Evolutionary conservation across 208 protist species (phyloP).

Genomic region (Trichomonas vaginalis): DNA sequence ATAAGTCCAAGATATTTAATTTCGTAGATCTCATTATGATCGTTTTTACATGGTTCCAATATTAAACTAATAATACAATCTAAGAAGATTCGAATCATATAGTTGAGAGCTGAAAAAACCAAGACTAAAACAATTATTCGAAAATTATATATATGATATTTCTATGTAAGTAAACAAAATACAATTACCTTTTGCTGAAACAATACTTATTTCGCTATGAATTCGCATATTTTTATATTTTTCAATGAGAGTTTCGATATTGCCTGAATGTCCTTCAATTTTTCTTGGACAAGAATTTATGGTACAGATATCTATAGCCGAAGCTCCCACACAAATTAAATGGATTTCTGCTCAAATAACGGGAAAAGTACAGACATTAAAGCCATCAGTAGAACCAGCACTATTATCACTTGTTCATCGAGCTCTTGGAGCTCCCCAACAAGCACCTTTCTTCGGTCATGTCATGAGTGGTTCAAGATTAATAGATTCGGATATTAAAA

Average conservation of each 20-base stretch:
- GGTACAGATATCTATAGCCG: neutral
- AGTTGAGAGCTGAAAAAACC: too few relatives aligned
- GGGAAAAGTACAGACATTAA: neutral
- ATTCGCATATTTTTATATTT: too few relatives aligned
- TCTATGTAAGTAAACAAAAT: too few relatives aligned
- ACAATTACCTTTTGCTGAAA: too few relatives aligned
- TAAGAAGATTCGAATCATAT: too few relatives aligned
- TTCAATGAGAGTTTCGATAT: neutral
- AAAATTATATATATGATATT: too few relatives aligned
- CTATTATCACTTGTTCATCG: neutral
- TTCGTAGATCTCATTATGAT: too few relatives aligned
- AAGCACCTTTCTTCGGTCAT: neutral
- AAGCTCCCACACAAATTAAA: neutral
- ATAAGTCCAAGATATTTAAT: too few relatives aligned
- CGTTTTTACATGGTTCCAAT: too few relatives aligned
- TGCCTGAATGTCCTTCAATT: neutral
- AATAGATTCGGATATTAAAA: neutral
- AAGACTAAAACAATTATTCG: too few relatives aligned
- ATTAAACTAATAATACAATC: too few relatives aligned
- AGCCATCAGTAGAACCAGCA: neutral
- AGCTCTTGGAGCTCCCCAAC: neutral
- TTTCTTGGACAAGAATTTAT: constrained; percentile 3
- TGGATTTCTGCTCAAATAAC: constrained; percentile 15
- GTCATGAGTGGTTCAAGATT: neutral
- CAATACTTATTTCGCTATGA: too few relatives aligned